phyloP scores from a whole-genome alignment of 1,284 basidiomycete species.

The Ceratobasidium theobromae region DNA sequence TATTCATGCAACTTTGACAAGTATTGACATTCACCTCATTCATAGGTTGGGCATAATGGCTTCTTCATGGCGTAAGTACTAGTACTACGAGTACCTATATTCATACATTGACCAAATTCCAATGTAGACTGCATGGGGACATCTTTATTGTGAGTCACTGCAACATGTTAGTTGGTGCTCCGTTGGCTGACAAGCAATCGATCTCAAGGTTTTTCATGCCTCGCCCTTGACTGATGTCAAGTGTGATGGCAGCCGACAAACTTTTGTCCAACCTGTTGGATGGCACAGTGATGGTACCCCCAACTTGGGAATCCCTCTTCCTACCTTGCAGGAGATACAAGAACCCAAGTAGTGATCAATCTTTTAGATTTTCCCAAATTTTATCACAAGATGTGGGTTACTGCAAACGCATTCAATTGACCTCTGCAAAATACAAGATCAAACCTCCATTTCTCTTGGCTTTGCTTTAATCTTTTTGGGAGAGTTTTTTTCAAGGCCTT shows the following conservation, averaged over 20 bases:
- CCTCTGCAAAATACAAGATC: too few relatives aligned
- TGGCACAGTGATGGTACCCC: conserved; percentile 31
- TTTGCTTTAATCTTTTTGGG: too few relatives aligned
- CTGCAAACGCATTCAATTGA: too few relatives aligned
- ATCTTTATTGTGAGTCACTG: conserved; percentile 45
- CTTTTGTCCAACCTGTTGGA: conserved; percentile 30
- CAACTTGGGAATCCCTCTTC: conserved; percentile 26
- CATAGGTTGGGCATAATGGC: conserved; percentile 19
- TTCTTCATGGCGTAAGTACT: conserved; percentile 41
- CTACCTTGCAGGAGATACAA: conserved; percentile 26
- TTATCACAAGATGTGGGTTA: too few relatives aligned
- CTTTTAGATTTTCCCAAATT: too few relatives aligned
- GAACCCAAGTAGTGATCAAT: too few relatives aligned
- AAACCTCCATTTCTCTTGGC: too few relatives aligned
- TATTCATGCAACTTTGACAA: background rate
- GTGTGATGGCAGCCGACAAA: conserved; percentile 31
- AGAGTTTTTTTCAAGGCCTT: too few relatives aligned
- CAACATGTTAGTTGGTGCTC: background rate
- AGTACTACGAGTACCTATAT: too few relatives aligned
- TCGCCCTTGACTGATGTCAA: conserved; percentile 26
- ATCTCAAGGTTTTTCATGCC: conserved; percentile 31
- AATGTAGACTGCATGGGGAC: conserved; percentile 40
- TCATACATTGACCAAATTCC: too few relatives aligned
- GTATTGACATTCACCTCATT: background rate
- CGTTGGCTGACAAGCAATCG: background rate